Conservation (phyloP, 2,329 filamentous ascomycete species). For the Lasiodiplodia gonubiensis region DNA sequence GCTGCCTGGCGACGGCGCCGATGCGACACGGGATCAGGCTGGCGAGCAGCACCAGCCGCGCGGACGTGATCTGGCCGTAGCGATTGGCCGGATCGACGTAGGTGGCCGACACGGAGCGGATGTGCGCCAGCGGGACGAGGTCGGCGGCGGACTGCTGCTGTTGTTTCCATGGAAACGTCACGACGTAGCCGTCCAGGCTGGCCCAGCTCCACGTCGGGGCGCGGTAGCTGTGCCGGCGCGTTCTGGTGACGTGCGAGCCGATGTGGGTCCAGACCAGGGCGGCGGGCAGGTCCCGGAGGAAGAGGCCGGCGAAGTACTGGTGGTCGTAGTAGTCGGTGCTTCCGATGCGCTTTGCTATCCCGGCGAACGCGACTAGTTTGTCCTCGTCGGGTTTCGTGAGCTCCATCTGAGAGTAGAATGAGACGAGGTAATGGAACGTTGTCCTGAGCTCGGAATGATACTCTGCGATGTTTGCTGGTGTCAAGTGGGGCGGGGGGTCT, state of each 20-base stretch:
- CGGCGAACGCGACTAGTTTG: neutral
- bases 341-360: neutral
- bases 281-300: neutral
- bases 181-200: neutral
- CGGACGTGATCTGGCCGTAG: neutral
- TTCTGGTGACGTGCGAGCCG: neutral
- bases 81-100: neutral
- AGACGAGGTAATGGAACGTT: accelerated
- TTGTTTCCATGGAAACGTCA: neutral
- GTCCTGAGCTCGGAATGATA: neutral
- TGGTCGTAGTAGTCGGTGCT: neutral
- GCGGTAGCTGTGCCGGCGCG: neutral
- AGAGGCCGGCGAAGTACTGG: neutral
- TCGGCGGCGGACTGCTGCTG: too few species aligned
- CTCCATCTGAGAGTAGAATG: accelerated
- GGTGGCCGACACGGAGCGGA: accelerated
- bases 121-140: neutral
- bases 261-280: neutral
- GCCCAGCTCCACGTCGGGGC: neutral
- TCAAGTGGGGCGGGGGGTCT: neutral
- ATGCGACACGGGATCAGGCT: neutral
- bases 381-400: neutral
- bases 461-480: accelerated
- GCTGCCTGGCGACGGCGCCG: neutral
- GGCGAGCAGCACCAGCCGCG: neutral